Base-by-base conservation (phyloP, 345 rosid species). In the Viola odorata region DNA sequence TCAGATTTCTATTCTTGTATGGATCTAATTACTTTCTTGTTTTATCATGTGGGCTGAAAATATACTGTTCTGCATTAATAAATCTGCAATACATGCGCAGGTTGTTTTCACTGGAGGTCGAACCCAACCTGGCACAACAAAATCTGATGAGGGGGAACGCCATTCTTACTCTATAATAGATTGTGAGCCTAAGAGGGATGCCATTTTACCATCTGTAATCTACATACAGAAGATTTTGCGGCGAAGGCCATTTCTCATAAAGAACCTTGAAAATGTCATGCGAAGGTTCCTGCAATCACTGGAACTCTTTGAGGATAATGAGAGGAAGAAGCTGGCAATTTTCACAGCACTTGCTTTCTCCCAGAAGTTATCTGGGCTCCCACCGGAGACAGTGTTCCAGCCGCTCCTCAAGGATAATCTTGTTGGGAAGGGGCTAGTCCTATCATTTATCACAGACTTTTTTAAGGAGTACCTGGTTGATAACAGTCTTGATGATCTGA, bases 71-170 rank as follows among this genome's bases (percentile, higher is more conserved):
- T 23, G 32, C 32, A 23, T 23, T 23, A 23, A 23, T 23, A 57
- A 37, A 59, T 63, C 53, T 55, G 7, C 14, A 38, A n/a, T 62
- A 15, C 62, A 37, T 53, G 16, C 73, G 73, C 81, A 87, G 95
- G 88, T 95, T 77, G 82, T 79, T 73, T 95, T 95, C 80, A 87
- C 88, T 14, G 99, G 99, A 78, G 97, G 96, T 54, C 96, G 99
- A 12, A 95, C 99, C 5, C 99, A 95, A 79, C 80, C 96, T 65
- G 98, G 99, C 49, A 85, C 99, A 55, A 87, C 85, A 41, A 91
- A 95, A 73, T 82, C 96, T 67, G 99, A 95, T 78, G 99, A 91
- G 85, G 97, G 99, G 68, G 99, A 88, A 76, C 91, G 91, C 61
- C 99, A 95, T 59, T 67, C 88, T 63, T 86, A 88, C 84, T 88